Percentiles rank a stretch among this genome's conserved stretches.
phyloP scores from a whole-genome alignment of 371 early-diverging fungal genomes.

The Caulochytrium protostelioides region DNA sequence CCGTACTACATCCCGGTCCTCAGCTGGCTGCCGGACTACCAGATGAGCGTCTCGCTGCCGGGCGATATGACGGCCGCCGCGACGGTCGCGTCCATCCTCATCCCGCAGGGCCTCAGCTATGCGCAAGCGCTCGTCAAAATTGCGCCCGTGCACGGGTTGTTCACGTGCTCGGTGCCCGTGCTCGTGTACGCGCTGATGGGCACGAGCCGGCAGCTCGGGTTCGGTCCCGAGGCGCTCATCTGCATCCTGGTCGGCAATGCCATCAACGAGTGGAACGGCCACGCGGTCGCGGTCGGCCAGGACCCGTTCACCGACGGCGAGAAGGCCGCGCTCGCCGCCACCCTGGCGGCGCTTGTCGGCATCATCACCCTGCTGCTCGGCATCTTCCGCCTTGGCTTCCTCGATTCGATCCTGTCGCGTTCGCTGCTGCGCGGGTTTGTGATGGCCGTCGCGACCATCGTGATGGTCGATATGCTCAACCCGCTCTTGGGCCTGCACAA shows the following conservation, averaged over 20 bases:
- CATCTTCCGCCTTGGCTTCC: constrained; percentile 75
- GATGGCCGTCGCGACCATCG: constrained; percentile 68
- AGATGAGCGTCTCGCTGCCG: neutral
- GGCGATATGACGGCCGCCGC: constrained; percentile 67
- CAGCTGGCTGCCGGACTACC: constrained; percentile 65
- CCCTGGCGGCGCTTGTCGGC: constrained; percentile 68
- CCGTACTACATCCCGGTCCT: constrained; percentile 75
- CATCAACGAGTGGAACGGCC: constrained; percentile 11
- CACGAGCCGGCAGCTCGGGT: constrained; percentile 57
- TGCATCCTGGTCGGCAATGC: constrained; percentile 70
- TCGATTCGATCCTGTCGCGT: constrained; percentile 80
- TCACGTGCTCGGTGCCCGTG: constrained; percentile 56
- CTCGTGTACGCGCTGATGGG: constrained; percentile 75
- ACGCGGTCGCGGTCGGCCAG: too few relatives aligned
- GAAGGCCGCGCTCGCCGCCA: constrained; percentile 30
- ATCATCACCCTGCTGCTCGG: constrained; percentile 72
- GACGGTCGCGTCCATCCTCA: constrained; percentile 62
- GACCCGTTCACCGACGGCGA: constrained; percentile 16
- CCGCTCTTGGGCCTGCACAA: constrained; percentile 43
- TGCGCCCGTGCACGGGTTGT: constrained; percentile 68
- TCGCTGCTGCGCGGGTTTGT: constrained; percentile 80
- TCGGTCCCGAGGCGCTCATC: constrained; percentile 81
- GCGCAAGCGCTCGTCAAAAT: constrained; percentile 59
- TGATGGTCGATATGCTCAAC: constrained; percentile 62
- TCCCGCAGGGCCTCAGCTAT: constrained; percentile 77